Percentiles rank a stretch among this genome's conserved stretches.
Evolutionary conservation across 148 eudicot genomes (phyloP).

Genomic region (Pouteria glomerata): DNA sequence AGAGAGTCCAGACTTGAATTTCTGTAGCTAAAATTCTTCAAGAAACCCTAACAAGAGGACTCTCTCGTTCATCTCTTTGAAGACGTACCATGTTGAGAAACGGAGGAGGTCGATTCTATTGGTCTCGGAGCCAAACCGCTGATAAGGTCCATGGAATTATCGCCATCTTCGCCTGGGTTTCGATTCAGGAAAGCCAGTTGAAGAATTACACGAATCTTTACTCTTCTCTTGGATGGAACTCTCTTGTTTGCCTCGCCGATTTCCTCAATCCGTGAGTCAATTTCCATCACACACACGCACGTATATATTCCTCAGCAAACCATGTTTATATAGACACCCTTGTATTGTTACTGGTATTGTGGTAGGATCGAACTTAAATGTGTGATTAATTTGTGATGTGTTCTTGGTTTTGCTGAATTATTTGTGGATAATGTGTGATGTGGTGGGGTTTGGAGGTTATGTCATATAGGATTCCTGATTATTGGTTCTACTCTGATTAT

Average conservation of each 20-base stretch:
- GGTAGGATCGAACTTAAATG: background rate
- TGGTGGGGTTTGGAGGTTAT: too few relatives aligned
- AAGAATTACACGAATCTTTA: conserved; percentile 31
- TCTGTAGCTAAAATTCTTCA: background rate
- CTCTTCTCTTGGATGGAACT: conserved; percentile 56
- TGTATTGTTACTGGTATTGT: background rate
- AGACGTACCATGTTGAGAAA: too few relatives aligned
- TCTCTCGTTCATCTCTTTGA: too few relatives aligned
- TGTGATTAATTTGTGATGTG: too few relatives aligned
- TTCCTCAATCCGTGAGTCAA: conserved; percentile 46
- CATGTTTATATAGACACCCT: too few relatives aligned
- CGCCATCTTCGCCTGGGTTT: conserved; percentile 47
- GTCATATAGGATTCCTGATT: too few relatives aligned
- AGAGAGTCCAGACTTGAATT: background rate
- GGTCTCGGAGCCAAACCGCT: conserved; percentile 20
- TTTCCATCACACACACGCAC: background rate
- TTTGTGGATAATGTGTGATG: too few relatives aligned
- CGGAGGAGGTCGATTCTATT: conserved; percentile 37
- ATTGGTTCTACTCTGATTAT: too few relatives aligned
- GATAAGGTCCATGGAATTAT: conserved; percentile 33
- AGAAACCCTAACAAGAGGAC: background rate
- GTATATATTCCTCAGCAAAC: too few relatives aligned
- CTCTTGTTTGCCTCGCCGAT: conserved; percentile 50
- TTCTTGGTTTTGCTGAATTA: too few relatives aligned
- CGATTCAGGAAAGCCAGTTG: conserved; percentile 31